phyloP scores from a whole-genome alignment of 768 basidiomycete genomes.

The Neoboletus subvelutipes region DNA sequence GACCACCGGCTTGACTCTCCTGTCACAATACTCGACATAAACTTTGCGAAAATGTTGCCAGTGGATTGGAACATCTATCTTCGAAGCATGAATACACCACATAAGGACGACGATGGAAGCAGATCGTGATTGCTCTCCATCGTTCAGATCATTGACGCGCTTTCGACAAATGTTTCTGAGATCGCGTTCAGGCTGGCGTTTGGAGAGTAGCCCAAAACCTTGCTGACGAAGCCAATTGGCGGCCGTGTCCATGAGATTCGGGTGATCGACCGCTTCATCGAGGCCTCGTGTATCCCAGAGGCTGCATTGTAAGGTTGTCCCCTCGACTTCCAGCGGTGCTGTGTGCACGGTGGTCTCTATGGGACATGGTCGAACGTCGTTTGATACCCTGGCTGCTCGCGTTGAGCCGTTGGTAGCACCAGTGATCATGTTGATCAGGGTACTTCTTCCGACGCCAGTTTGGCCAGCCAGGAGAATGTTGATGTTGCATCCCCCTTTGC shows the following conservation, averaged over 20 bases:
- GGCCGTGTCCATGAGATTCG: slow-evolving; percentile 20
- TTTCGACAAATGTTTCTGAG: slow-evolving; percentile 20
- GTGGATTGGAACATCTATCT: slow-evolving; percentile 27
- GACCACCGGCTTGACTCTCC: slow-evolving; percentile 26
- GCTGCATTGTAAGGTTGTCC: slow-evolving; percentile 10
- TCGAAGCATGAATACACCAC: slow-evolving; percentile 32
- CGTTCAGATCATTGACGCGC: slow-evolving; percentile 13
- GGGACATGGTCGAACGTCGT: slow-evolving; percentile 26
- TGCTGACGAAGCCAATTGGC: slow-evolving; percentile 23
- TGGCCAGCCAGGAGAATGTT: slow-evolving; percentile 27
- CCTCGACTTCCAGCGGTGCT: slow-evolving; percentile 1
- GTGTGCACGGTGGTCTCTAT: slow-evolving; percentile 21
- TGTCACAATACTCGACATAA: slow-evolving; percentile 25
- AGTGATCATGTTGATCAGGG: slow-evolving; percentile 28
- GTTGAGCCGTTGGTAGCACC: slow-evolving; percentile 13
- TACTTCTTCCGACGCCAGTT: slow-evolving; percentile 31
- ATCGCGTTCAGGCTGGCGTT: slow-evolving; percentile 22
- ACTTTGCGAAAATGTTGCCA: slow-evolving; percentile 29
- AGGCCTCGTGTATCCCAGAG: slow-evolving; percentile 31
- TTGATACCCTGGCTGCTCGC: slow-evolving; percentile 21
- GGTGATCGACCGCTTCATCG: slow-evolving; percentile 25
- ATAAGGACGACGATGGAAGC: slow-evolving; percentile 19
- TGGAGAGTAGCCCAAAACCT: slow-evolving; percentile 16
- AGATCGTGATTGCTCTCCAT: slow-evolving; percentile 7
- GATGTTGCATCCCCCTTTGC: neutral